Percentiles rank a stretch among this genome's conserved stretches.
Evolutionary conservation across 176 grass and related monocot genomes (phyloP).

Genomic region (Oryza officinalis): DNA sequence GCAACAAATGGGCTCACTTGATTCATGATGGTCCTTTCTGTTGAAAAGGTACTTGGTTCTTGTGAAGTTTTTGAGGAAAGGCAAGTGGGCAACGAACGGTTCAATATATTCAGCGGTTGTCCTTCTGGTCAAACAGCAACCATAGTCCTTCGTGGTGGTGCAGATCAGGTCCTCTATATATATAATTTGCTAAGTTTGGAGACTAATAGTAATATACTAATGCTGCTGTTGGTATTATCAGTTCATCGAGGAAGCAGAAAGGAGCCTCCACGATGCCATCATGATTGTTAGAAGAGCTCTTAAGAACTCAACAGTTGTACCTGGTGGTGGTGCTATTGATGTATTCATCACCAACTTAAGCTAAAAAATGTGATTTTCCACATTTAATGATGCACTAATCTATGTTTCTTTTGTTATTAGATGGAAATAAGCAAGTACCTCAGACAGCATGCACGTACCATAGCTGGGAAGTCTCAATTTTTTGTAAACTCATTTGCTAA

Average conservation of each 20-base stretch:
- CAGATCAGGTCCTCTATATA: conserved; percentile 60
- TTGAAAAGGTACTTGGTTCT: conserved; percentile 62
- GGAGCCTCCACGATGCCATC: conserved; percentile 77
- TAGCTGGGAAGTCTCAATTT: conserved; percentile 74
- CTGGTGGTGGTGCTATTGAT: conserved; percentile 78
- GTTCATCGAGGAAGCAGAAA: conserved; percentile 90
- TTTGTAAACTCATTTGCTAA: conserved; percentile 82
- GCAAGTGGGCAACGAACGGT: conserved; percentile 81
- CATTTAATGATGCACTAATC: background rate
- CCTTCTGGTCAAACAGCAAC: conserved; percentile 85
- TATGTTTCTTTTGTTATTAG: conserved; percentile 7
- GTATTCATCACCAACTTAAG: conserved; percentile 19
- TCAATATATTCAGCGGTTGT: conserved; percentile 81
- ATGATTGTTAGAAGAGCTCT: conserved; percentile 88
- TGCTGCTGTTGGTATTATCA: conserved; percentile 20
- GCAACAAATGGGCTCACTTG: background rate
- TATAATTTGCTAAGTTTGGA: background rate
- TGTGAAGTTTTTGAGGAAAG: conserved; percentile 77
- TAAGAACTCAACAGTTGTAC: conserved; percentile 75
- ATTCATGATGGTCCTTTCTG: background rate
- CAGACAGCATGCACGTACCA: conserved; percentile 62
- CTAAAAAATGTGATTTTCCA: background rate
- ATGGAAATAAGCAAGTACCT: conserved; percentile 81
- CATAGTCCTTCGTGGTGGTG: conserved; percentile 85
- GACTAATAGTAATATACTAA: conserved; percentile 16